Conservation (phyloP, 164 flowering plant genomes). For the Macadamia tetraphylla region DNA sequence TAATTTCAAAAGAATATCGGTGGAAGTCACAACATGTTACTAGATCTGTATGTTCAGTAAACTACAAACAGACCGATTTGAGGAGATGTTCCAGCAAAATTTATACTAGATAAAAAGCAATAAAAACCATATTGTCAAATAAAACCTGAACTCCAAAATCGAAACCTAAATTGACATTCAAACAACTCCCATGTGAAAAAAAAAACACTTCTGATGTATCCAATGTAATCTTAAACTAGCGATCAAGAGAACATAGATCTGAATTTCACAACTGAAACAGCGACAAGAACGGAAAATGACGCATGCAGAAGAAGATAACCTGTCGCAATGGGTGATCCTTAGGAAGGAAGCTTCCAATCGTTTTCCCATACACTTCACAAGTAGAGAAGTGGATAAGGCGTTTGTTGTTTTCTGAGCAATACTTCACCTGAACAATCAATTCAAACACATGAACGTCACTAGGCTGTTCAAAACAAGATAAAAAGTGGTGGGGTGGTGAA, state of each 20-base stretch:
- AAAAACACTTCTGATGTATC: too few relatives aligned
- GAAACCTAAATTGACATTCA: background rate
- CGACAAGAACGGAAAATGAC: background rate
- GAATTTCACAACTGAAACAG: background rate
- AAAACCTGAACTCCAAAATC: too few relatives aligned
- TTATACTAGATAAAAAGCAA: too few relatives aligned
- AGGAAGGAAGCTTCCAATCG: conserved; percentile 90
- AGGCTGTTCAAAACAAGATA: background rate
- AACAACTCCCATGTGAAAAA: background rate
- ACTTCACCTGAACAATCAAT: conserved; percentile 55
- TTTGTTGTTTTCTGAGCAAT: conserved; percentile 92
- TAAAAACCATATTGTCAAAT: too few relatives aligned
- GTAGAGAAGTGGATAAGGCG: conserved; percentile 98
- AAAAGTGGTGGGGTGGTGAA: background rate
- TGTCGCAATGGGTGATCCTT: conserved; percentile 79
- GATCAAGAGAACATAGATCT: background rate
- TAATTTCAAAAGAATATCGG: too few relatives aligned
- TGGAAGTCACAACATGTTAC: too few relatives aligned
- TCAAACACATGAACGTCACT: conserved; percentile 10
- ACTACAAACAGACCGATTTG: too few relatives aligned
- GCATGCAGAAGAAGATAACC: conserved; percentile 27
- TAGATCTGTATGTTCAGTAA: too few relatives aligned
- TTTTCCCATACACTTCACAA: conserved; percentile 96
- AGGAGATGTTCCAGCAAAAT: too few relatives aligned
- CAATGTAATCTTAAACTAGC: background rate